These are phyloP conservation scores for Alternaria brassicae DNA, from an alignment of 2,329 filamentous ascomycete species.

Conservation along the genomic window DNA sequence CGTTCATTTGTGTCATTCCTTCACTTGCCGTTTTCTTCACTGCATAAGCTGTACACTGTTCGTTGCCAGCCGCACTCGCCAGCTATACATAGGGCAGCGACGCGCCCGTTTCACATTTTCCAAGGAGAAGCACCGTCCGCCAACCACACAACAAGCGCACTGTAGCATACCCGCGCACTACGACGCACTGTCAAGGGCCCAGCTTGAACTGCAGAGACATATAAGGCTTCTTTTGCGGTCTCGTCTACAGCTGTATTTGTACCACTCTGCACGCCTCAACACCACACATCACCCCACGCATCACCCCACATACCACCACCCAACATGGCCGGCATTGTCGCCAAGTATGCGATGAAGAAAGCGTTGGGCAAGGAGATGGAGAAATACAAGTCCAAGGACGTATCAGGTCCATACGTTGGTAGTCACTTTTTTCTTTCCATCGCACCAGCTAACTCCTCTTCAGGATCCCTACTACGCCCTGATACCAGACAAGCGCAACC, in stretches of 20 bases:
- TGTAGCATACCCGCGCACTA: constrained; percentile 39
- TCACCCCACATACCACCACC: constrained; percentile 14
- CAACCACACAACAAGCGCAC: constrained; percentile 40
- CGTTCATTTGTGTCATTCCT: constrained; percentile 7
- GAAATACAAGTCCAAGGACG: constrained; percentile 56
- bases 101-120: constrained; percentile 51
- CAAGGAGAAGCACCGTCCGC: constrained; percentile 31
- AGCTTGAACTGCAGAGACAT: constrained; percentile 21
- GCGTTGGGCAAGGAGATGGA: constrained; percentile 57
- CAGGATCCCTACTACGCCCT: constrained; percentile 92
- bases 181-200: constrained; percentile 18
- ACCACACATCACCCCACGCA: constrained; percentile 10
- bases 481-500: constrained; percentile 74
- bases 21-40: constrained; percentile 11
- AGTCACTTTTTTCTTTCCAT: neutral
- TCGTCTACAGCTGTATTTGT: constrained; percentile 5
- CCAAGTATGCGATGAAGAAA: constrained; percentile 60
- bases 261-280: constrained; percentile 8
- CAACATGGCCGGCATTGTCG: constrained; percentile 56
- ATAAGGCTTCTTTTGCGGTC: constrained; percentile 26
- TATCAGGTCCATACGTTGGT: constrained; percentile 52
- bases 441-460: constrained; percentile 11
- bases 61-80: constrained; percentile 32
- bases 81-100: constrained; percentile 47
- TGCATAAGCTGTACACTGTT: constrained; percentile 11